These are phyloP conservation scores for Fusarium bulbicola DNA, from an alignment of 2,329 filamentous ascomycete species.

Conservation along the genomic window DNA sequence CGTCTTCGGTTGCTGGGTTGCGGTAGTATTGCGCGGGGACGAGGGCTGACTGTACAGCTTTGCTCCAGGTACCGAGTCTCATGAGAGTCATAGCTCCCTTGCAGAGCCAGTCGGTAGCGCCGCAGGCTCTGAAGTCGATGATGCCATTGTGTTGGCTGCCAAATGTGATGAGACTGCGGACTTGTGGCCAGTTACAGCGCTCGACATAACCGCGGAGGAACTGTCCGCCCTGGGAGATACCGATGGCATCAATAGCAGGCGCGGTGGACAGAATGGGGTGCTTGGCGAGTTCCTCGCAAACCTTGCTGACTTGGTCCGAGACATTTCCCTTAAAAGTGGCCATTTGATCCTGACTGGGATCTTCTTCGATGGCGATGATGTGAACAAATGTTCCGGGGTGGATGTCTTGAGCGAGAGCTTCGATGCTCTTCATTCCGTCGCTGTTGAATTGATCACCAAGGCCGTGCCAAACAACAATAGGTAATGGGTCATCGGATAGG, in stretches of 20 bases:
- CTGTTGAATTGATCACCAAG: constrained; percentile 78
- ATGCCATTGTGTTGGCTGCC: constrained; percentile 95
- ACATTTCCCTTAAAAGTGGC: constrained; percentile 94
- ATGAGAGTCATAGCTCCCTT: constrained; percentile 81
- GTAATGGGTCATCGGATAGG: constrained; percentile 74
- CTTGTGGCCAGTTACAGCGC: constrained; percentile 80
- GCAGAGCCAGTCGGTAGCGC: constrained; percentile 79
- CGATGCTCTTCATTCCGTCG: constrained; percentile 77
- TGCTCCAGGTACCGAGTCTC: constrained; percentile 81
- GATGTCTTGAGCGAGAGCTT: constrained; percentile 72
- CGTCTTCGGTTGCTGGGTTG: constrained; percentile 56
- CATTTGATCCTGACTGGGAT: constrained; percentile 74
- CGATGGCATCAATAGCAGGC: constrained; percentile 87
- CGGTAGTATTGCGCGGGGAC: constrained; percentile 97
- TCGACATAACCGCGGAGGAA: constrained; percentile 93
- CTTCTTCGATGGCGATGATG: constrained; percentile 75
- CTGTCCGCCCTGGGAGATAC: constrained; percentile 95
- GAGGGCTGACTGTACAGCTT: constrained; percentile 78
- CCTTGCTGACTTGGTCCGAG: constrained; percentile 76
- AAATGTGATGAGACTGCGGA: constrained; percentile 85
- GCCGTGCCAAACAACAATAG: constrained; percentile 94
- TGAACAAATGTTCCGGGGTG: constrained; percentile 89
- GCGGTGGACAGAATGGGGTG: constrained; percentile 84
- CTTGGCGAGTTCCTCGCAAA: constrained; percentile 79
- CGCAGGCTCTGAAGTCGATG: constrained; percentile 80